Evolutionary conservation across 176 grass and related monocot species (phyloP), one percentile per base, ranked within the genome.

Genomic region (Areca catechu): DNA sequence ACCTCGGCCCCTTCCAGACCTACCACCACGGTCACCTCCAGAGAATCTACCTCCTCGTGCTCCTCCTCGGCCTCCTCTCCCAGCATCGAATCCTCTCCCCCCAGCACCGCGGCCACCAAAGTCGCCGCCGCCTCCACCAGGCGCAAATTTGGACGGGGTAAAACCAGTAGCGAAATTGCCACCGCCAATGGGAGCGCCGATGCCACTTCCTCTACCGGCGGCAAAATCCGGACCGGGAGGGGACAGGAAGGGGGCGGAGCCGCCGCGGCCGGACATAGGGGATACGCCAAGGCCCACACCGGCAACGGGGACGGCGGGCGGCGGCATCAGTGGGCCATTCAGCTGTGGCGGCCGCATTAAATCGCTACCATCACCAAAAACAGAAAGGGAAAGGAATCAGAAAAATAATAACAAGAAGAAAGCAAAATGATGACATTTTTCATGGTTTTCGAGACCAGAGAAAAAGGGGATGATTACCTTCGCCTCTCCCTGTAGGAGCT

Each of bases 401-500:
- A 17, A 56, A 54, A 24, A 19, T 14, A 4, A n/a, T 20, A 0
- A 51, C 15, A 43, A 51, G 18, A 65, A 64, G 49, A 49, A 16
- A 48, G 9, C 9, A 0, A 43, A 1, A 2, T 0, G 9, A 3
- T 43, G 9, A 14, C 10, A 43, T 14, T 43, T 43, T 43, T 14
- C 34, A 12, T 0, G 34, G 9, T 43, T 43, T 43, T 43, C 9
- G 6, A 51, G 16, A 29, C 54, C 7, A 48, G 20, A 20, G 75
- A 49, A 53, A 61, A 48, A 50, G 3, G 55, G 24, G 5, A 72
- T 21, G 18, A 14, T 56, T 66, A 98, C 93, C 87, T 98, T 51
- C 84, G 84, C 63, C 93, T 85, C 65, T 92, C 88, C 5, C 79
- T 82, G 81, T 98, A 98, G 65, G 93, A 98, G 29, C 79, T 80